Percentiles rank a stretch among this genome's conserved stretches.
These are phyloP conservation scores for Salvia splendens DNA, from an alignment of 257 asterid species.

Conservation along the genomic window DNA sequence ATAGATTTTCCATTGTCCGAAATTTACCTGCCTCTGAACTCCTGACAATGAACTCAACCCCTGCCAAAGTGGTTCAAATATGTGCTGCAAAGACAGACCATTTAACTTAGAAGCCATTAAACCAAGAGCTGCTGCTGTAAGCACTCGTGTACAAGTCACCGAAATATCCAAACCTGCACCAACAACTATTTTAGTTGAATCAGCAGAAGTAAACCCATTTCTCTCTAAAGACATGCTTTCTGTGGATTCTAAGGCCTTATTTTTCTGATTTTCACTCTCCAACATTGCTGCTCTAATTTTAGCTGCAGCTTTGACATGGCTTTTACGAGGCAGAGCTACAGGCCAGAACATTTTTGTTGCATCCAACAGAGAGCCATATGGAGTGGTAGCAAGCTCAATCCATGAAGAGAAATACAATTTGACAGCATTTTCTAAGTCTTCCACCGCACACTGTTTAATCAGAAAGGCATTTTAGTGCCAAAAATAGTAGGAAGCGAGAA, in stretches of 20 bases:
- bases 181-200: constrained; percentile 73
- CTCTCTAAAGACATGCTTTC: constrained; percentile 54
- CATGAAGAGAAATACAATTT: constrained; percentile 76
- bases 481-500: background rate
- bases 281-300: constrained; percentile 83
- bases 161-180: constrained; percentile 92
- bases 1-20: constrained; percentile 23
- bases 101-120: constrained; percentile 76
- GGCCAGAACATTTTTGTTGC: constrained; percentile 97
- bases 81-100: constrained; percentile 60
- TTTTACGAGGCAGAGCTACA: constrained; percentile 90
- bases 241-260: constrained; percentile 45
- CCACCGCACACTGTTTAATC: constrained; percentile 67
- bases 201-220: constrained; percentile 63
- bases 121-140: constrained; percentile 87
- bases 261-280: constrained; percentile 58
- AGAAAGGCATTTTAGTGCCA: constrained; percentile 30
- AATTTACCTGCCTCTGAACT: constrained; percentile 91
- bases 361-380: constrained; percentile 86
- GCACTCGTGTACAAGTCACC: constrained; percentile 84
- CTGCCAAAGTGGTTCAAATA: constrained; percentile 79
- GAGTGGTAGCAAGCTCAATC: constrained; percentile 92
- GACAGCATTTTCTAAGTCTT: constrained; percentile 77
- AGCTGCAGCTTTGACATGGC: constrained; percentile 95
- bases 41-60: constrained; percentile 87